A percentile compares a stretch with the other conserved stretches of the same genome.
phyloP scores from a whole-genome alignment of 176 grass and related monocot genomes.

The Oryza australiensis region DNA sequence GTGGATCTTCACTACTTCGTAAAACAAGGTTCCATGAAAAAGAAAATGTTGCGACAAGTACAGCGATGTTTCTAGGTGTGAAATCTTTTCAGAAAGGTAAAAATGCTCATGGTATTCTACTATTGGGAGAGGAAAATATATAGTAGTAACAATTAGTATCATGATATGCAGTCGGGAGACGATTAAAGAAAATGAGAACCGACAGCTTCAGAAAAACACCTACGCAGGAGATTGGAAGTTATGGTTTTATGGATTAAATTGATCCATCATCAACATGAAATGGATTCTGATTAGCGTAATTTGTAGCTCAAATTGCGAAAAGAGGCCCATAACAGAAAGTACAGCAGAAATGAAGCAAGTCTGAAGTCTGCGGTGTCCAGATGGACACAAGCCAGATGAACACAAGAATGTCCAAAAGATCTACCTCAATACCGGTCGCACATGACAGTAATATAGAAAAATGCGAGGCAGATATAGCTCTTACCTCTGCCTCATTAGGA shows the following conservation, averaged over 20 bases:
- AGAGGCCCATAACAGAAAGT: neutral
- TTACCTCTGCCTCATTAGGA: conserved; percentile 73
- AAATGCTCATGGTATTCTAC: neutral
- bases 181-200: neutral
- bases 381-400: neutral
- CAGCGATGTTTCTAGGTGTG: neutral
- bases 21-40: neutral
- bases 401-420: neutral
- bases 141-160: neutral
- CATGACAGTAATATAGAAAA: neutral
- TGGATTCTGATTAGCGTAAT: neutral
- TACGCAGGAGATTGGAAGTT: neutral
- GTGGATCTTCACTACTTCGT: neutral
- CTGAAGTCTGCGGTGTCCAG: neutral
- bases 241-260: neutral
- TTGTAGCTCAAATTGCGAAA: neutral
- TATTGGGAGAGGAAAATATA: neutral
- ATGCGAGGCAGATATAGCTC: conserved; percentile 10
- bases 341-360: neutral
- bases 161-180: neutral
- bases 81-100: conserved; percentile 14
- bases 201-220: neutral
- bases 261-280: neutral
- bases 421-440: neutral
- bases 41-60: neutral